Base-by-base conservation (phyloP, 352 stramenopile genomes). In the Phytopythium ostracodes region DNA sequence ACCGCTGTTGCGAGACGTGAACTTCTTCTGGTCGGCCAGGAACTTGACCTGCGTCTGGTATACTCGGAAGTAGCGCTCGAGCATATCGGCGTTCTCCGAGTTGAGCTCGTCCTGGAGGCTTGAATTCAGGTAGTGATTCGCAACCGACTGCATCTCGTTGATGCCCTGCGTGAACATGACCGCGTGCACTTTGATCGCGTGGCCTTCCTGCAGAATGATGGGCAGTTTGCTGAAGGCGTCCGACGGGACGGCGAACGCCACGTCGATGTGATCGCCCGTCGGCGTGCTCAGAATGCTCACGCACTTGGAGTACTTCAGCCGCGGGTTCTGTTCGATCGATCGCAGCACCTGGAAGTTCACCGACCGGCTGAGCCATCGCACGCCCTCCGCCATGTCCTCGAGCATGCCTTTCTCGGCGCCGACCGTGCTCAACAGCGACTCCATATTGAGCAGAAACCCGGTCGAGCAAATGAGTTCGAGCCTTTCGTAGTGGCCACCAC, bases 401-500 rank as follows among this genome's bases (percentile, higher is more conserved):
- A 99, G 84, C 96, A 99, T 99, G n/a, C 91, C 92, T 51, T 97
- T 89, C 70, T 99, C 96, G 52, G 94, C 96, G 18, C 94, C 94
- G 29, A 96, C 86, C 24, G 96, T 97, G 67, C 85, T 97, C 36
- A 99, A 62, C 17, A 99, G 74, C 22, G 93, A 97, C 71, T 98
- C 94, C 64, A 98, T 98, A 60, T 87, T 97, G 46, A 98, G 73
- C 24, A 98, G 68, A 50, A 94, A 97, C 0, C 88, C 88, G 0
- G 81, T 89, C 25, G 75, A 79, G 40, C 78, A 91, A 20, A 91
- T 81, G 22, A 92, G 58, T 29, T 81, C 64, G 5, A 95, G 66
- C 1, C 72, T 74, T 36, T 89, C 84, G 57, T 73, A 73, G 56
- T 91, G 81, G 31, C 73, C 53, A 12, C 77, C 72, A 4, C 75